A percentile compares a stretch with the other conserved stretches of the same genome.
These are phyloP conservation scores for Spathaspora passalidarum DNA, from an alignment of 805 yeast genomes.

Conservation along the genomic window DNA sequence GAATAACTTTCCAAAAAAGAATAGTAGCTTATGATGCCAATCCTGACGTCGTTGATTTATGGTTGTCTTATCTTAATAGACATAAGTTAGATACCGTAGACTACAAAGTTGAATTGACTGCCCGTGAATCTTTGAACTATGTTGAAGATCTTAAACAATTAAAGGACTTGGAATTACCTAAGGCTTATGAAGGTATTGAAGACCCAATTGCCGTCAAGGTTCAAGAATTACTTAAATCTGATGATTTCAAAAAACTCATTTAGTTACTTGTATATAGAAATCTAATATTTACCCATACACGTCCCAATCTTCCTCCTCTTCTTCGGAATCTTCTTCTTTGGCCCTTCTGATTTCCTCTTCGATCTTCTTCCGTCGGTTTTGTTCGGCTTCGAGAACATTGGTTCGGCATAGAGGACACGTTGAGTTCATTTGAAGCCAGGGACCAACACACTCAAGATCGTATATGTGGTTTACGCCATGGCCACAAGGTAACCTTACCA, in stretches of 20 bases:
- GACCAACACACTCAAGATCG: slow-evolving; percentile 87
- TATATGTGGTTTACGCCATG: slow-evolving; percentile 55
- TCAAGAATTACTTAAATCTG: slow-evolving; percentile 65
- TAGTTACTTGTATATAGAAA: slow-evolving; percentile 6
- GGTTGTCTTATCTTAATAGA: slow-evolving; percentile 75
- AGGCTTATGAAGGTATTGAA: slow-evolving; percentile 27
- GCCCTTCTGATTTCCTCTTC: slow-evolving; percentile 32
- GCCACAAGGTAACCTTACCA: slow-evolving; percentile 70
- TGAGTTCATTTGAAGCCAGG: slow-evolving; percentile 74
- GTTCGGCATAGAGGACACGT: slow-evolving; percentile 88
- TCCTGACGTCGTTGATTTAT: slow-evolving; percentile 77
- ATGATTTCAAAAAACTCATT: slow-evolving; percentile 61
- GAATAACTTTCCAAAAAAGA: slow-evolving; percentile 75
- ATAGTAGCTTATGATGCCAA: slow-evolving; percentile 81
- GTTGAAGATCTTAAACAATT: slow-evolving; percentile 26
- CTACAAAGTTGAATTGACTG: slow-evolving; percentile 62
- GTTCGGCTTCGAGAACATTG: slow-evolving; percentile 49
- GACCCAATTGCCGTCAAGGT: slow-evolving; percentile 65
- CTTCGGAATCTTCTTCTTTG: slow-evolving; percentile 48
- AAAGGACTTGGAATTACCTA: slow-evolving; percentile 29
- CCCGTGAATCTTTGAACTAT: slow-evolving; percentile 31
- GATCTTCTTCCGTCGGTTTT: slow-evolving; percentile 26
- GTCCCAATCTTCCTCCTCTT: slow-evolving; percentile 64
- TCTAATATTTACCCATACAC: slow-evolving; percentile 57
- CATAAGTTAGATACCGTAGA: slow-evolving; percentile 81